Evolutionary conservation across 805 yeast species (phyloP), one percentile per base, ranked within the genome.

Genomic region (Saccharomycopsis malanga): DNA sequence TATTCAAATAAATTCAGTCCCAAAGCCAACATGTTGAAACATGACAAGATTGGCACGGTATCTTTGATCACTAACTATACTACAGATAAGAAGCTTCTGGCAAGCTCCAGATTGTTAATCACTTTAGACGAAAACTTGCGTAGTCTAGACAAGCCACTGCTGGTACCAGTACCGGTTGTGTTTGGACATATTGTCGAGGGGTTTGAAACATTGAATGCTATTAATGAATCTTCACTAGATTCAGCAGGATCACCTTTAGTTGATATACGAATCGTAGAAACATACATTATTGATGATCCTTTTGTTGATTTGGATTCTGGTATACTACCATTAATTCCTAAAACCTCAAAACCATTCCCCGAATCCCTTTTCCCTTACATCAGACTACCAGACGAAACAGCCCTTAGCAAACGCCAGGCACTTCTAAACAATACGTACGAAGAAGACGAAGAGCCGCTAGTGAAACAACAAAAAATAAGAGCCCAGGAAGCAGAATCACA

Each of bases 141-240:
- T 5, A 42, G 52, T 4, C 52, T 64, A 27, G 57, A 63, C 17
- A 62, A 58, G 32, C 54, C 55, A 3, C 46, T 49, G 22, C 50
- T 56, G 18, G 56, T 57, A 3, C 43, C 55, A 7, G 14, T 53
- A 6, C 36, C 51, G 12, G 55, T 62, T 0, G 64, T 68, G 1
- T 75, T 79, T 66, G 86, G 81, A 0, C 59, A 62, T 25, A 72
- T 79, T 0, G 65, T 60, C 2, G 84, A 78, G 55, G 83, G 78
- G 0, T 68, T 72, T 32, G 65, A 66, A 0, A 59, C 70, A 0
- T 57, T 80, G 40, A 70, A 72, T n/a, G 57, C 55, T 27, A 65
- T 80, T 36, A 77, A 72, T 52, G 50, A 52, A 0, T 44, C 70
- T 0, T 50, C 62, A 2, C 56, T 67, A 2, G 82, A 76, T 54